Evolutionary conservation across 495 filamentous ascomycete species (phyloP).

Genomic region (Aspergillus incahuasiensis): DNA sequence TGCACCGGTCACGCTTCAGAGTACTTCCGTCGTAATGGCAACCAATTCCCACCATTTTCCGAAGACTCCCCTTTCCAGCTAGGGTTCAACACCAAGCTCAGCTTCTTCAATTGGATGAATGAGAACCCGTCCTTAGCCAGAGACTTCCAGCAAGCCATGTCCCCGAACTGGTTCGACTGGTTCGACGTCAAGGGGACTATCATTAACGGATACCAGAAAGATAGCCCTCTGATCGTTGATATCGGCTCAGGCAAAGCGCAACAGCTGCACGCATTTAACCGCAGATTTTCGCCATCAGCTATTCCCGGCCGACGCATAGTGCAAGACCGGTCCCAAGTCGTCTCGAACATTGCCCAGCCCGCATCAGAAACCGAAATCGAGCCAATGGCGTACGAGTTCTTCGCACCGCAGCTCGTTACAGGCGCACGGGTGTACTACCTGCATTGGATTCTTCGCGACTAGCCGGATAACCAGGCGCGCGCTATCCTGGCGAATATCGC

Average conservation of each 20-base stretch:
- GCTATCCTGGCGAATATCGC: slow-evolving; percentile 36
- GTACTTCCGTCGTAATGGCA: slow-evolving; percentile 24
- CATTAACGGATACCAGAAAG: slow-evolving; percentile 13
- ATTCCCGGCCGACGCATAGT: slow-evolving; percentile 16
- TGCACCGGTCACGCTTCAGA: slow-evolving; percentile 19
- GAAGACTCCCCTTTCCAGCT: slow-evolving; percentile 37
- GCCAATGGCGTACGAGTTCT: slow-evolving; percentile 24
- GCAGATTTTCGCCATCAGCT: slow-evolving; percentile 18
- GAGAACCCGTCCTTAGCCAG: slow-evolving; percentile 16
- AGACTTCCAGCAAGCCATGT: slow-evolving; percentile 23
- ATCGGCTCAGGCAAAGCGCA: slow-evolving; percentile 20
- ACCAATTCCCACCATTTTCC: slow-evolving; percentile 21
- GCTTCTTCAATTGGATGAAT: slow-evolving; percentile 26
- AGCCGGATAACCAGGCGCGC: slow-evolving; percentile 33
- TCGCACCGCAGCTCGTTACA: slow-evolving; percentile 33
- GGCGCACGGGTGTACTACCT: slow-evolving; percentile 48
- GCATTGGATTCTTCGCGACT: slow-evolving; percentile 51
- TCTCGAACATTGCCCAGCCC: slow-evolving; percentile 25
- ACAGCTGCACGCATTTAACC: slow-evolving; percentile 19
- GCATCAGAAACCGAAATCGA: slow-evolving; percentile 18
- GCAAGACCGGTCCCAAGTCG: slow-evolving; percentile 26
- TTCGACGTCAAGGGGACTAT: slow-evolving; percentile 26
- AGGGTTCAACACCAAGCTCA: slow-evolving; percentile 27
- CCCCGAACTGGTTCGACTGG: slow-evolving; percentile 27
- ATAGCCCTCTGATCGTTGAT: slow-evolving; percentile 34